Percentiles rank a stretch among this genome's conserved stretches.
phyloP scores from a whole-genome alignment of 768 basidiomycete genomes.

The Naematelia encephala region DNA sequence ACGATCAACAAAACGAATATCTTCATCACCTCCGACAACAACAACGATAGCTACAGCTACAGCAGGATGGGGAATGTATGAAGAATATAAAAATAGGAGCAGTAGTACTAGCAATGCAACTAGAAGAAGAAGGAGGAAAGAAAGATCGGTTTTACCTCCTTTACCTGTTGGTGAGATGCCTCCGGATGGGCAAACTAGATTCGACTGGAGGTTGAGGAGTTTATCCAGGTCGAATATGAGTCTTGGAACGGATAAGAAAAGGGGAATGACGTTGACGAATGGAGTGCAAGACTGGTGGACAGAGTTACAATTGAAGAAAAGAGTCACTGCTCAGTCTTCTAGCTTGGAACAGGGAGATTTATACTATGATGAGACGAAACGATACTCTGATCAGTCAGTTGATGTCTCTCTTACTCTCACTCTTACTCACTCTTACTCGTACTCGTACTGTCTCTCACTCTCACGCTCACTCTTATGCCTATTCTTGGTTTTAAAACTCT shows the following conservation, averaged over 20 bases:
- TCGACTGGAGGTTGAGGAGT: slow-evolving; percentile 65
- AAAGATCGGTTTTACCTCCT: slow-evolving; percentile 2
- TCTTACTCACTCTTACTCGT: slow-evolving; percentile 53
- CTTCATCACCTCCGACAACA: background rate
- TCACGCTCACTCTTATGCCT: slow-evolving; percentile 55
- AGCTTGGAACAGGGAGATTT: slow-evolving; percentile 45
- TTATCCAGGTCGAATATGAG: background rate
- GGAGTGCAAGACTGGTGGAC: slow-evolving; percentile 14
- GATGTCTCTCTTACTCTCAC: background rate
- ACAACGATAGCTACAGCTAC: background rate
- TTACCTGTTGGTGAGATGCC: slow-evolving; percentile 27
- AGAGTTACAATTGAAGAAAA: slow-evolving; percentile 14
- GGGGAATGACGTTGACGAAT: slow-evolving; percentile 6
- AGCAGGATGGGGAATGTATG: background rate
- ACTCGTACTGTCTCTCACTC: slow-evolving; percentile 11
- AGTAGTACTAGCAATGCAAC: background rate
- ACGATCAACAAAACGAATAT: background rate
- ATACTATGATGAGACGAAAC: slow-evolving; percentile 47
- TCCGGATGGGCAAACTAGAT: slow-evolving; percentile 52
- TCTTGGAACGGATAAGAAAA: slow-evolving; percentile 41
- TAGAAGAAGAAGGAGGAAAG: background rate
- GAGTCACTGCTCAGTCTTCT: slow-evolving; percentile 28
- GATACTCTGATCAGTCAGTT: slow-evolving; percentile 46
- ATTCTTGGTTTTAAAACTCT: slow-evolving; percentile 55
- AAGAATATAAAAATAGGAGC: background rate